These are phyloP conservation scores for Tolypocladium endophyticum DNA, from an alignment of 2,329 filamentous ascomycete species.

Conservation along the genomic window DNA sequence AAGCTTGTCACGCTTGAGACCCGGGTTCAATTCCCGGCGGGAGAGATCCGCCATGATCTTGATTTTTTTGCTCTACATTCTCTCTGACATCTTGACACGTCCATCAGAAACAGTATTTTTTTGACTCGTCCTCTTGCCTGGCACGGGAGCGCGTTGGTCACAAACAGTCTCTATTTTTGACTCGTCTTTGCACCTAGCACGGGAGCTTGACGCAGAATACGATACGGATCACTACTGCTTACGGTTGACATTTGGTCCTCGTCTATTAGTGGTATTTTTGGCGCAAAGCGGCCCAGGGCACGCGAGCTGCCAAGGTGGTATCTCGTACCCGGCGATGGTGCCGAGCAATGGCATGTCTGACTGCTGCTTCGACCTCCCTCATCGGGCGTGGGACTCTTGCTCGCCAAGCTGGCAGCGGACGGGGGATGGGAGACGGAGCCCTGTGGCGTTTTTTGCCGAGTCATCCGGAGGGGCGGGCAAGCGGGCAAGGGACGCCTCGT, in stretches of 20 bases:
- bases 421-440: not conserved
- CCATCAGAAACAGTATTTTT: no score
- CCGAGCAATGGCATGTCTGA: not conserved
- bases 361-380: not conserved
- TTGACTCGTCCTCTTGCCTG: not conserved
- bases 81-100: no score
- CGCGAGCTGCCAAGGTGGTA: no score
- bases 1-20: constrained; percentile 13
- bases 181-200: not conserved
- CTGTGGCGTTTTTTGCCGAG: not conserved
- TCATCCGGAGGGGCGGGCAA: not conserved
- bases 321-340: not conserved
- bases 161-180: not conserved
- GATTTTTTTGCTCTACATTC: constrained; percentile 1
- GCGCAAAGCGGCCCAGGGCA: no score
- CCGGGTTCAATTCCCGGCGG: constrained; percentile 13
- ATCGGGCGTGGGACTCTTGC: not conserved
- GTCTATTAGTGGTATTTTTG: no score
- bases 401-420: not conserved
- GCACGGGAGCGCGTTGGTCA: not conserved
- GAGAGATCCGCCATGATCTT: constrained; percentile 5
- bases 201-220: not conserved
- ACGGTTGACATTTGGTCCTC: no score
- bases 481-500: not conserved
- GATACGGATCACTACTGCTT: no score